Base-by-base conservation (phyloP, 306 rosid genomes). In the Rubus parviflorus region DNA sequence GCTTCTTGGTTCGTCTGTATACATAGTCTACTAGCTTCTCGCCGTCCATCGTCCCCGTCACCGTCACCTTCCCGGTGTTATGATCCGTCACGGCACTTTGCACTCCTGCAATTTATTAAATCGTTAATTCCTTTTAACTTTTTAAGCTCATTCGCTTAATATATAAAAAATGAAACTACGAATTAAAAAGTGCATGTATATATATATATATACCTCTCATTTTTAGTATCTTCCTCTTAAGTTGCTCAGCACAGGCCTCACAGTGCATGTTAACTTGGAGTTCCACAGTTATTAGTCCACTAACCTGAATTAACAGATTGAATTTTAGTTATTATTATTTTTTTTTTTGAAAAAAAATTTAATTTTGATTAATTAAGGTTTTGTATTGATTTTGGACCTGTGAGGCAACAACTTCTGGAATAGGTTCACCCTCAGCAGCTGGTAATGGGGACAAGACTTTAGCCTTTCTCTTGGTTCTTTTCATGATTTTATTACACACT, bases 201-300 rank as follows among this genome's bases (percentile, higher is more conserved):
- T n/a, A 25, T 60, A 16, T 14, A 7, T 53, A 6, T 17, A n/a
- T 89, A 91, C 98, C 98, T 90, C 97, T 94, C 94, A 94, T 86
- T 89, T 94, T 86, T 76, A 92, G 94, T 61, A 94, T 94, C 87
- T 91, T 92, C 78, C 52, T 92, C 93, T 90, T 89, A 63, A 94
- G 94, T 80, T 94, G 96, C 78, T 85, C 85, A 71, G 98, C 98
- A 86, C 98, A 94, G 17, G 98, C 96, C 80, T 89, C 96, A 82
- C 98, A 94, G 75, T 94, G 98, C 98, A 94, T 92, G 87, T 92
- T 92, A 49, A 94, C 93, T 77, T 84, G 85, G 76, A 94, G 96
- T 79, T 94, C 98, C 86, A 94, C 94, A 5, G 91, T 86, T 64
- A 77, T 85, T 64, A 85, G 82, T 71, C 87, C 97, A 83, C 85